phyloP scores from a whole-genome alignment of 495 filamentous ascomycete species.

The Aspergillus steynii region DNA sequence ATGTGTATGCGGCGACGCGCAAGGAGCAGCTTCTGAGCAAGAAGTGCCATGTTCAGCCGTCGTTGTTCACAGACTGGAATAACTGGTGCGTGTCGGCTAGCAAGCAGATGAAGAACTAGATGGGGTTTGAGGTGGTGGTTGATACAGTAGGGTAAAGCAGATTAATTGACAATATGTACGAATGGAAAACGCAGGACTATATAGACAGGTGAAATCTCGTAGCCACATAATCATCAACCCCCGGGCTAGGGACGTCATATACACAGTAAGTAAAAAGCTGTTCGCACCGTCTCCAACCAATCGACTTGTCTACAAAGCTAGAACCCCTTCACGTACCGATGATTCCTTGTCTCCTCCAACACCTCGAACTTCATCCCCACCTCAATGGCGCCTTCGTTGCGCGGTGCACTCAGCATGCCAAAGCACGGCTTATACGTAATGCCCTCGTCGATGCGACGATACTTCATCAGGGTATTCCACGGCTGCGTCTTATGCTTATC shows the following conservation, averaged over 20 bases:
- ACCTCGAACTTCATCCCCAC: conserved; percentile 58
- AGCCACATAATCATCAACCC: too few species aligned
- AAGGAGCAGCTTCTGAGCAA: conserved; percentile 55
- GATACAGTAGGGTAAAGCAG: too few species aligned
- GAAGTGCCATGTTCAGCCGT: conserved; percentile 57
- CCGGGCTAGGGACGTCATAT: too few species aligned
- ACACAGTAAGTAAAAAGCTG: not conserved
- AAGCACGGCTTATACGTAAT: conserved; percentile 71
- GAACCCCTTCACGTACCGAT: conserved; percentile 56
- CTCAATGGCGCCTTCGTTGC: conserved; percentile 48
- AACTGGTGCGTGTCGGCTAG: conserved; percentile 61
- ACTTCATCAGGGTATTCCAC: conserved; percentile 68
- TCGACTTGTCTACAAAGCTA: conserved; percentile 10
- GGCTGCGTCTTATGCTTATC: conserved; percentile 71
- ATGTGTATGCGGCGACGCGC: conserved; percentile 58
- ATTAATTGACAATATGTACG: too few species aligned
- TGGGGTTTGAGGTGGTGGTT: not conserved
- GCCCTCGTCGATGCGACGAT: conserved; percentile 74
- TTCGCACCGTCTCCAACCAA: too few species aligned
- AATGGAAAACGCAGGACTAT: too few species aligned
- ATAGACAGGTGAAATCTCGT: too few species aligned
- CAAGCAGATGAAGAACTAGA: conserved; percentile 44
- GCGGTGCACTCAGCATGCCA: conserved; percentile 79
- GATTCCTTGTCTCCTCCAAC: conserved; percentile 53
- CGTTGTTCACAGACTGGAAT: conserved; percentile 67